A percentile compares a stretch with the other conserved stretches of the same genome.
Evolutionary conservation across 169 alveolate species (phyloP).

Genomic region (Hepatocystis sp.): DNA sequence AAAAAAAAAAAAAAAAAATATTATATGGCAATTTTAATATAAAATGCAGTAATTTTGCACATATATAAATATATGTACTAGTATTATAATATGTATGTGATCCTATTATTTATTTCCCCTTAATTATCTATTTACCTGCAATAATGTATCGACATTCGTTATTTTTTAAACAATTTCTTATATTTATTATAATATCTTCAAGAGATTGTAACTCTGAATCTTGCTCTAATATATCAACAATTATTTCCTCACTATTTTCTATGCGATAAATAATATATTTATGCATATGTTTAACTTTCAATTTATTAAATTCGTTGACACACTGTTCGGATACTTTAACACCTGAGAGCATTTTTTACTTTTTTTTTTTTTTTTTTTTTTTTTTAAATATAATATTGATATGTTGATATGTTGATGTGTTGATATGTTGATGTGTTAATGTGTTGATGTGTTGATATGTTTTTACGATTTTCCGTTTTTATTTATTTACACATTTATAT

Average conservation of each 20-base stretch:
- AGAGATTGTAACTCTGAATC: constrained; percentile 32
- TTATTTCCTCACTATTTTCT: constrained; percentile 55
- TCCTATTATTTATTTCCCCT: background rate
- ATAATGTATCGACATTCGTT: constrained; percentile 73
- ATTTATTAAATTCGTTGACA: constrained; percentile 53
- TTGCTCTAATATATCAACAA: constrained; percentile 57
- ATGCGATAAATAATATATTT: constrained; percentile 57
- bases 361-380: no score
- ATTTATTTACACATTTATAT: no score
- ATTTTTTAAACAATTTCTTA: constrained; percentile 36
- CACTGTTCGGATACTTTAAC: constrained; percentile 72
- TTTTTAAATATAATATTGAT: no score
- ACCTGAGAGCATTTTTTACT: constrained; percentile 57
- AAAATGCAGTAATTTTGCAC: background rate
- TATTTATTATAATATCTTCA: constrained; percentile 48
- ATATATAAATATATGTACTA: background rate
- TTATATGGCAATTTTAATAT: background rate
- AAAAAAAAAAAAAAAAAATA: background rate
- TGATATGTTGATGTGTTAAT: no score
- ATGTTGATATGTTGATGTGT: no score
- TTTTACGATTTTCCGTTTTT: no score
- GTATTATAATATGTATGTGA: constrained; percentile 6
- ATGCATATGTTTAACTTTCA: constrained; percentile 68
- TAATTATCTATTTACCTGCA: constrained; percentile 53
- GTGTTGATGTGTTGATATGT: no score